A percentile compares a stretch with the other conserved stretches of the same genome.
Evolutionary conservation across 2,329 filamentous ascomycete species (phyloP).

Genomic region (Fusarium sp.): DNA sequence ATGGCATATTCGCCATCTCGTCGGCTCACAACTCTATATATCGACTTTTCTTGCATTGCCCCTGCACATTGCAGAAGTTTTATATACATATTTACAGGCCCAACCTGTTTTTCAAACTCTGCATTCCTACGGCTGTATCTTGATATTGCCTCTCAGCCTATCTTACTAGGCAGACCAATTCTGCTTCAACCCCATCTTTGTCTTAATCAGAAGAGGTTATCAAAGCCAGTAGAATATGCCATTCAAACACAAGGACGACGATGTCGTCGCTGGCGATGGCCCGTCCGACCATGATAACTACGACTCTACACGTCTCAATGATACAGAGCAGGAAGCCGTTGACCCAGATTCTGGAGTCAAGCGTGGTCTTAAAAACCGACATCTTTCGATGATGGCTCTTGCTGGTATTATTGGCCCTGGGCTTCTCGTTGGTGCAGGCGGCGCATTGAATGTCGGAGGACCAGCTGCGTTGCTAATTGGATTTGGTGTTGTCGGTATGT

Average conservation of each 20-base stretch:
- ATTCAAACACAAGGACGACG: slow-evolving; percentile 41
- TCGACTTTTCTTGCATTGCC: slow-evolving; percentile 32
- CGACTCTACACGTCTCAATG: slow-evolving; percentile 32
- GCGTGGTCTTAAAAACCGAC: slow-evolving; percentile 75
- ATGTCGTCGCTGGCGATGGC: slow-evolving; percentile 37
- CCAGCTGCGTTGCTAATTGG: slow-evolving; percentile 80
- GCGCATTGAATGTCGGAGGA: slow-evolving; percentile 75
- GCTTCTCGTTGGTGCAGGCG: slow-evolving; percentile 77
- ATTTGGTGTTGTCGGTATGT: slow-evolving; percentile 73
- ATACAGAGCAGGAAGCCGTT: slow-evolving; percentile 56
- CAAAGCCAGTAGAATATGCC: slow-evolving; percentile 19
- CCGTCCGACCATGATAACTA: slow-evolving; percentile 36
- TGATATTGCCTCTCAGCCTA: background rate
- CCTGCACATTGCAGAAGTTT: slow-evolving; percentile 13
- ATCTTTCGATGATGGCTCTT: slow-evolving; percentile 75
- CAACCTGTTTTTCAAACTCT: background rate
- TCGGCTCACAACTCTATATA: slow-evolving; percentile 37
- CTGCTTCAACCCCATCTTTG: slow-evolving; percentile 1
- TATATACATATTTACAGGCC: slow-evolving; percentile 14
- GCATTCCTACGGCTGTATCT: slow-evolving; percentile 2
- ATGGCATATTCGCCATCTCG: slow-evolving; percentile 42
- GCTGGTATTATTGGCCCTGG: slow-evolving; percentile 77
- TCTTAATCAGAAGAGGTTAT: slow-evolving; percentile 12
- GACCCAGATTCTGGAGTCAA: slow-evolving; percentile 75
- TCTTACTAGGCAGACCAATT: slow-evolving; percentile 2